Evolutionary conservation across 2,329 filamentous ascomycete genomes (phyloP).

Genomic region (Ophiostoma australiae): DNA sequence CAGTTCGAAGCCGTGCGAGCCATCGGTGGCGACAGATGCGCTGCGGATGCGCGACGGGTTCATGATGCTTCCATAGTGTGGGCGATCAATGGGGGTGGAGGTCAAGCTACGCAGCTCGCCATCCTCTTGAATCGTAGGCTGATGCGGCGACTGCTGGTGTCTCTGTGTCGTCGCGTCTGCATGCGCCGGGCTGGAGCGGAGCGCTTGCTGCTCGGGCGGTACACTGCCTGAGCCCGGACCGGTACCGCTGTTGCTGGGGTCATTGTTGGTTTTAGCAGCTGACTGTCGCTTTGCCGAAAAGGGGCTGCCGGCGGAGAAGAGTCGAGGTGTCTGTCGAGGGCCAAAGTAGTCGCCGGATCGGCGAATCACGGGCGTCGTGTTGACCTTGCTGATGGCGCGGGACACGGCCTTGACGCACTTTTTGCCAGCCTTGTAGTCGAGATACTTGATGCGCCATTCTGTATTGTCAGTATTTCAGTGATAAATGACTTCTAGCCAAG

Average conservation of each 20-base stretch:
- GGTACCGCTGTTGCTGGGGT: not conserved
- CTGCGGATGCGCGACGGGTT: conserved; percentile 38
- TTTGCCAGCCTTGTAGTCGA: conserved; percentile 93
- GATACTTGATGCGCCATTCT: conserved; percentile 91
- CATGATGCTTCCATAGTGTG: conserved; percentile 52
- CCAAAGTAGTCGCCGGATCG: conserved; percentile 34
- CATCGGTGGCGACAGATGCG: conserved; percentile 24
- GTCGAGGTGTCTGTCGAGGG: conserved; percentile 34
- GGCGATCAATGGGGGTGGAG: conserved; percentile 35
- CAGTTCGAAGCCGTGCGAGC: conserved; percentile 43
- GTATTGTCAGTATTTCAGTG: not conserved
- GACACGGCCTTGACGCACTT: conserved; percentile 83
- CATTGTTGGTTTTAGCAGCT: not conserved
- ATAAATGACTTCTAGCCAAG: no score
- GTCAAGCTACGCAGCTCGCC: conserved; percentile 42
- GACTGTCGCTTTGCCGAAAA: conserved; percentile 29
- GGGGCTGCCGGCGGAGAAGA: conserved; percentile 23
- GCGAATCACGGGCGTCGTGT: conserved; percentile 45
- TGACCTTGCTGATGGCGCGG: conserved; percentile 62
- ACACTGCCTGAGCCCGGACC: conserved; percentile 11
- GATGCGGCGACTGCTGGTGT: not conserved
- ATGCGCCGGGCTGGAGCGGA: conserved; percentile 30
- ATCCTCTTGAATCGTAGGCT: conserved; percentile 12
- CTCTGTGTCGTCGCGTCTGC: not conserved
- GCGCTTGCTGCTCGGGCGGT: conserved; percentile 25